phyloP scores from a whole-genome alignment of 1,284 basidiomycete species.

The Puccinia coronata region DNA sequence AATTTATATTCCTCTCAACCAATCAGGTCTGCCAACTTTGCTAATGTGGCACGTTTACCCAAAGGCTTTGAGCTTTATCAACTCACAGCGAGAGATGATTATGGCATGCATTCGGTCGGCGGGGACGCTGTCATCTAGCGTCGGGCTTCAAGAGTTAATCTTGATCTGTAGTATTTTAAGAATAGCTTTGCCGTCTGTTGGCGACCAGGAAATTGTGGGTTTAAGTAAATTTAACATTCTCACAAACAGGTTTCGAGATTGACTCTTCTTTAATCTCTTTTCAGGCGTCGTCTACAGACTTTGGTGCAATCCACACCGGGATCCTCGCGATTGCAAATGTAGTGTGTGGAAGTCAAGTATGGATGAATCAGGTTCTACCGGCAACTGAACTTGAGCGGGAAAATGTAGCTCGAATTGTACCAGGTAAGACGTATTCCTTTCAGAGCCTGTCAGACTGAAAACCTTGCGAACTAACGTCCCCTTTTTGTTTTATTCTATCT shows the following conservation, averaged over 20 bases:
- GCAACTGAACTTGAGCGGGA: conserved; percentile 39
- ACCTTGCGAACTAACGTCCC: neutral
- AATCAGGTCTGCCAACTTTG: neutral
- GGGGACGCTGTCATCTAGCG: conserved; percentile 66
- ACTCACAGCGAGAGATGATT: conserved; percentile 75
- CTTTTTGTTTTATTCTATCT: neutral
- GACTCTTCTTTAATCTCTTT: neutral
- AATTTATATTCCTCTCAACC: neutral
- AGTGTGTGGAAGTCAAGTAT: conserved; percentile 69
- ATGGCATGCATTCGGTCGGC: conserved; percentile 75
- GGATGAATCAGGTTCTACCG: conserved; percentile 56
- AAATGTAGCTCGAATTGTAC: conserved; percentile 34
- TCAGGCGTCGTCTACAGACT: conserved; percentile 46
- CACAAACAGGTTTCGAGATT: neutral
- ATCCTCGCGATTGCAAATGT: conserved; percentile 75
- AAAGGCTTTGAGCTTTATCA: conserved; percentile 73
- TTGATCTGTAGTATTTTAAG: conserved; percentile 72
- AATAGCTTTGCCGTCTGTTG: conserved; percentile 68
- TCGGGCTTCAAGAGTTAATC: conserved; percentile 73
- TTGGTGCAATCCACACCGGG: conserved; percentile 69
- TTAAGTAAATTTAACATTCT: conserved; percentile 23
- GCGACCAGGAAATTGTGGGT: conserved; percentile 74
- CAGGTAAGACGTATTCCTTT: conserved; percentile 20
- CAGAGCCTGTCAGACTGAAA: neutral
- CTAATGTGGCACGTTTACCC: neutral